Base-by-base conservation (phyloP, 2,329 filamentous ascomycete genomes). In the Didymella sp. region DNA sequence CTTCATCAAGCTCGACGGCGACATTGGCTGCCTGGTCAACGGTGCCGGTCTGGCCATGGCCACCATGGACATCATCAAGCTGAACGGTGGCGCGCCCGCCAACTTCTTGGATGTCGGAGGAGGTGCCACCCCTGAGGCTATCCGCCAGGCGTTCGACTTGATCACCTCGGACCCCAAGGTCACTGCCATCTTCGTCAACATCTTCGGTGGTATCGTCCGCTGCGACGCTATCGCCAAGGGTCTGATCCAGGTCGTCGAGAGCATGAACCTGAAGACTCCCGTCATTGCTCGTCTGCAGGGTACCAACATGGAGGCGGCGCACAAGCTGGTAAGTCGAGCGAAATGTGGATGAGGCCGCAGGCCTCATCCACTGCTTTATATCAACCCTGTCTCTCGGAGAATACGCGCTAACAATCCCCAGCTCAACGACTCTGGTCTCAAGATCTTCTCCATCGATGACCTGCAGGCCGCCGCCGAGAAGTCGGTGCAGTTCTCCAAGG, bases 31-130 rank as follows among this genome's bases (percentile, higher is more conserved):
- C 84, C 85, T 98, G 59, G 95, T 99, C 83, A 99, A 99, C 83
- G 95, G 95, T 78, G 95, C 95, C 73, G 95, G 95, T 83, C 90
- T 99, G 68, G 95, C 95, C 81, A 99, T 99, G 95, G 95, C 95
- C 63, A 99, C 95, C 78, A 99, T 99, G 95, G 95, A 99, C 80
- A 98, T 99, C 80, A 99, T 99, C 87, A 98, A 99, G 88, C 87
- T 99, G 63, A 99, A 98, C 82, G 95, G 95, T 70, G 95, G 95
- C 64, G 84, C 87, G 75, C 95, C 95, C 62, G 95, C 95, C 71
- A 99, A 99, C 87, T 99, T 99, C 88, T 85, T 99, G 70, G 95
- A 99, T 78, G 95, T 99, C 69, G 95, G 95, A 75, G 95, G 95
- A 78, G 95, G 95, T 84, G 95, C 95, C 68, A 99, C 95, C 59